Evolutionary conservation across 306 rosid genomes (phyloP).

Genomic region (Lathyrus sativus): DNA sequence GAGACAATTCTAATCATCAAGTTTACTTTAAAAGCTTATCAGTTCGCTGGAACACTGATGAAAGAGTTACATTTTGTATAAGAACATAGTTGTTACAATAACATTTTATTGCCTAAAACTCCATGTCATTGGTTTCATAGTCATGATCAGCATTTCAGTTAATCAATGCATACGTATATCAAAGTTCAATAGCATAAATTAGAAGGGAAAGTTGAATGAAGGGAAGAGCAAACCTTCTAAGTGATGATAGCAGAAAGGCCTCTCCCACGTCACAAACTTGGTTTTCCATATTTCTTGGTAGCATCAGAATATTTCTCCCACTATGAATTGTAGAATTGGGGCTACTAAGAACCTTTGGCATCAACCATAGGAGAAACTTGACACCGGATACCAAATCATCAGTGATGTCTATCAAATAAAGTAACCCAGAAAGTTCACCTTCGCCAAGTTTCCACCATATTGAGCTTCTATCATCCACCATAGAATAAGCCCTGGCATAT

Average conservation of each 20-base stretch:
- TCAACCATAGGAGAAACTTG: no score
- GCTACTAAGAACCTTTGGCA: no score
- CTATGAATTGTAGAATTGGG: slow-evolving; percentile 67
- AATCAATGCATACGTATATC: slow-evolving; percentile 8
- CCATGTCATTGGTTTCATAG: background rate
- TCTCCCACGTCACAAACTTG: slow-evolving; percentile 90
- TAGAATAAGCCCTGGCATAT: no score
- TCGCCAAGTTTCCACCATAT: no score
- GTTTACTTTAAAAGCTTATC: slow-evolving; percentile 6
- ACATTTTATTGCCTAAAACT: slow-evolving; percentile 17
- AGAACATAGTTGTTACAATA: background rate
- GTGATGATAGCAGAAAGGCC: slow-evolving; percentile 81
- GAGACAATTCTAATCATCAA: background rate
- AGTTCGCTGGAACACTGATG: background rate
- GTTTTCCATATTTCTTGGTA: slow-evolving; percentile 70
- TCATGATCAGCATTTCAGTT: background rate
- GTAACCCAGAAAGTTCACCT: no score
- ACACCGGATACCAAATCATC: no score
- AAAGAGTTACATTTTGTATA: background rate
- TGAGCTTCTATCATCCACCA: slow-evolving; percentile 69
- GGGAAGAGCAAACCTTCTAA: slow-evolving; percentile 43
- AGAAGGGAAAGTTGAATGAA: slow-evolving; percentile 2
- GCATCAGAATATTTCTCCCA: slow-evolving; percentile 64
- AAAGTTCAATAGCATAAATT: background rate
- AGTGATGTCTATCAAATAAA: no score